Evolutionary conservation across 73 alveolate genomes (phyloP), one percentile per base, ranked within the genome.

Genomic region (Tetrahymena borealis): DNA sequence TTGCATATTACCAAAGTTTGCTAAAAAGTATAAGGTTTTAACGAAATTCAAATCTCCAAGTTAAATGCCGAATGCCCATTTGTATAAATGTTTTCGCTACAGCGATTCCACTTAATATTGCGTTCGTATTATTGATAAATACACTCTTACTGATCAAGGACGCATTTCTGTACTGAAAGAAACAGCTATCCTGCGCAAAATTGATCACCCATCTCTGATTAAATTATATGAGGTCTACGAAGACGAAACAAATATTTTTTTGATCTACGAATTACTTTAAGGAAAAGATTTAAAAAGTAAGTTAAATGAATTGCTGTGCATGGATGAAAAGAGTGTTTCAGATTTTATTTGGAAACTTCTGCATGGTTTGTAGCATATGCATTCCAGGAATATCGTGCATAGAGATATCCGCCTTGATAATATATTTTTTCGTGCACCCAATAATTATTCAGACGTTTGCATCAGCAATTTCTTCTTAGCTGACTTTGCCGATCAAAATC

Each of bases 341-440:
- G 95, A 93, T 39, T 40, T 90, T 24, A 79, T 93, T 33, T 93
- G 91, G 90, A 92, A 92, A 6, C 10, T 93, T 20, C 15, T 93
- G 77, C 91, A 93, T 40, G 93, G 93, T 6, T 40, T 93, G 6
- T 13, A 93, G 7, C 95, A 93, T 39, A 93, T 93, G 95, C 95
- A 93, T 85, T 39, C 32, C 24, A 79, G 91, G 39, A 92, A 92
- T 38, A 90, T 93, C 4, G 90, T 93, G 38, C 95, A 93, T 33
- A 39, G 95, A 33, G 95, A 93, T 42, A 93, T 93, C 24, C 90
- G 91, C 40, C 37, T 93, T 35, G 95, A 93, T 36, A 93, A 93
- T 32, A 39, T 93, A 18, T 39, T 93, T 18, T 79, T 93, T 28
- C 95, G 93, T 11, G 93, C 90, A 1, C 90, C 90, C 40, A 78